Base-by-base conservation (phyloP, 106 monocot genomes). In the Acanthochlamys bracteata region DNA sequence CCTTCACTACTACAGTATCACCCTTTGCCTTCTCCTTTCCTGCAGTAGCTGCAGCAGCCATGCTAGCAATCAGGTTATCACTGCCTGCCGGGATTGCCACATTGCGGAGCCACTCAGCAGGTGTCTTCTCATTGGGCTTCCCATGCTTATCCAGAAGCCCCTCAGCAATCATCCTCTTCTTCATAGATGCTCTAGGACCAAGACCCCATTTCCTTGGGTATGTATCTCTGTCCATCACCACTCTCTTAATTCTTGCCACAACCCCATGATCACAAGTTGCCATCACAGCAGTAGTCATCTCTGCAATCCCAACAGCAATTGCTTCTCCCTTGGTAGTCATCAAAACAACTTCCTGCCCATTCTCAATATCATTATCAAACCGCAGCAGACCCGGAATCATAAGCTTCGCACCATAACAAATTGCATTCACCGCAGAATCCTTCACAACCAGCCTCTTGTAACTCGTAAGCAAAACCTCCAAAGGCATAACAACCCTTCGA, bases 281-380 rank as follows among this genome's bases (percentile, higher is more conserved):
- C 89, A 93, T 93, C 46, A 93, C 93, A 0, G 89, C 89, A 11
- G 89, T 93, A 0, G 93, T 93, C 93, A 93, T 93, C 74, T 93
- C 89, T 0, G 93, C 85, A 64, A 93, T 89, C 10, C 93, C 93
- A 15, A 93, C 40, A 10, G 93, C 89, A 56, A 93, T 83, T 0
- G 93, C 93, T 66, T 93, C 93, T 1, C 93, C 93, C 59, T 93
- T 93, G 0, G 93, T 93, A 9, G 93, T 93, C 80, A 93, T 93
- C 27, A 93, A 57, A 23, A 93, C 93, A 4, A 93, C 83, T 66
- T 93, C 93, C 68, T 93, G 89, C 14, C 89, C 93, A n/a, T 67
- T 80, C 67, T 93, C 93, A 21, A 89, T 86, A 33, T 81, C 93
- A 65, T 89, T 89, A 71, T 93, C 93, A 57, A 86, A 93, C 71